Base-by-base conservation (phyloP, 1,284 basidiomycete genomes). In the Sporisorium sorghi region DNA sequence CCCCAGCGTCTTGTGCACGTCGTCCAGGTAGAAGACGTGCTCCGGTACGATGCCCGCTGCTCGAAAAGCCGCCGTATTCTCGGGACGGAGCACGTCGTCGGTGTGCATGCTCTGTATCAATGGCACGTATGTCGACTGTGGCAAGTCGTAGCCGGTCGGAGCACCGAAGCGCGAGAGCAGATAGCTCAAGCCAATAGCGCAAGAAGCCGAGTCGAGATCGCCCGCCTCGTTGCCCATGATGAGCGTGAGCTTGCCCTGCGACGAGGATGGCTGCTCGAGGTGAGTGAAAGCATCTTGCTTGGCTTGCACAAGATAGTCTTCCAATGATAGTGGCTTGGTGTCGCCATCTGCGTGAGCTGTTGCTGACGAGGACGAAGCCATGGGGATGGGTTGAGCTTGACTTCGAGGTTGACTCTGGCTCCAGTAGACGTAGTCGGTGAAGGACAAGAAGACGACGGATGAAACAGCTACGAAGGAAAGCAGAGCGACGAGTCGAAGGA, bases 11-110 rank as follows among this genome's bases (percentile, higher is more conserved):
- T 64, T 52, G 30, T 67, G 66, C 15, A 78, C 44, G 35, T 80
- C 76, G 42, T 78, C 76, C 28, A 80, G 55, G 40, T 52, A 75
- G 28, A 80, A 46, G 23, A 78, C 30, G 32, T 63, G 37, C 1
- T 59, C 50, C 6, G 67, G 62, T 0, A 56, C 7, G 58, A 76
- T 62, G 7, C 67, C 57, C 4, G 75, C 23, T 26, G 66, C 63
- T 17, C 67, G 44, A 59, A 72, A 77, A 5, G 75, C 73, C 30
- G 64, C 57, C 26, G 75, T 83, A 85, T 99, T 99, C 83, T 99
- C 96, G 14, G 91, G 90, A 26, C 96, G 92, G 21, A 98, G 88
- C 30, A 82, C 81, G 61, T 97, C 88, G 83, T 94, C 92, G 1
- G 87, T 84, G 6, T 88, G 88, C 0, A 89, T 87, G 0, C 91